Conservation (phyloP, 1,284 basidiomycete genomes). For the Marasmius oreades region DNA sequence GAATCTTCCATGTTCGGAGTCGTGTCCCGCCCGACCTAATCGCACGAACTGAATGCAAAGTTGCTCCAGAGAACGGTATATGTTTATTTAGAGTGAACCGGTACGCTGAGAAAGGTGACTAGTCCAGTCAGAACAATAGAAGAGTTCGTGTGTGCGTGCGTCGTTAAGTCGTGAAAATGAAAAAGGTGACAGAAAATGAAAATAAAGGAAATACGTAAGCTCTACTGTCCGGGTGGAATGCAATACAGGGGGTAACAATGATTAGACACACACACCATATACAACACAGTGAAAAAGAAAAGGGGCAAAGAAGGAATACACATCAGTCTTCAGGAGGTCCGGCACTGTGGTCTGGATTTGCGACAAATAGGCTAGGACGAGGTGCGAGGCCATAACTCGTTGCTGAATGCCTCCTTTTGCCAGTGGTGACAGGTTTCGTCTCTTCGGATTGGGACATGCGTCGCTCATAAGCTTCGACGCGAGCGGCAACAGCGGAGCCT, state of each 20-base stretch:
- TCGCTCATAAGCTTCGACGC: conserved; percentile 35
- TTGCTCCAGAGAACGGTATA: too few species aligned
- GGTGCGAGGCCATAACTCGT: conserved; percentile 55
- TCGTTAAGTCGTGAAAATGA: too few species aligned
- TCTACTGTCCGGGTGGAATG: conserved; percentile 1
- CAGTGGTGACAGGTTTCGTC: conserved; percentile 30
- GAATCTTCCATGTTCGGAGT: too few species aligned
- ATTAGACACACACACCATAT: too few species aligned
- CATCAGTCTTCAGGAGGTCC: conserved; percentile 27
- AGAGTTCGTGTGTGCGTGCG: too few species aligned
- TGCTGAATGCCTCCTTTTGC: conserved; percentile 25
- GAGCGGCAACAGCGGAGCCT: conserved; percentile 30
- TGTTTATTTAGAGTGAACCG: too few species aligned
- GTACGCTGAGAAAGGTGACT: too few species aligned
- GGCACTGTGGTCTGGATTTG: conserved; percentile 50
- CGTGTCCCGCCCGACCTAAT: too few species aligned
- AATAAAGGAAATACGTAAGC: conserved; percentile 10
- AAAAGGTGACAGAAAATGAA: conserved; percentile 11
- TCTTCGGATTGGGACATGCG: conserved; percentile 35
- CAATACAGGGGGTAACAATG: too few species aligned
- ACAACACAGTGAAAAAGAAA: conserved; percentile 6
- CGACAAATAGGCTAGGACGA: conserved; percentile 53
- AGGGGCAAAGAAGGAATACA: conserved; percentile 1
- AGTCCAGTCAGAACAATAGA: too few species aligned
- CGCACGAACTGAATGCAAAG: too few species aligned